phyloP scores from a whole-genome alignment of 2,329 filamentous ascomycete genomes.

The Diaporthe ilicicola region DNA sequence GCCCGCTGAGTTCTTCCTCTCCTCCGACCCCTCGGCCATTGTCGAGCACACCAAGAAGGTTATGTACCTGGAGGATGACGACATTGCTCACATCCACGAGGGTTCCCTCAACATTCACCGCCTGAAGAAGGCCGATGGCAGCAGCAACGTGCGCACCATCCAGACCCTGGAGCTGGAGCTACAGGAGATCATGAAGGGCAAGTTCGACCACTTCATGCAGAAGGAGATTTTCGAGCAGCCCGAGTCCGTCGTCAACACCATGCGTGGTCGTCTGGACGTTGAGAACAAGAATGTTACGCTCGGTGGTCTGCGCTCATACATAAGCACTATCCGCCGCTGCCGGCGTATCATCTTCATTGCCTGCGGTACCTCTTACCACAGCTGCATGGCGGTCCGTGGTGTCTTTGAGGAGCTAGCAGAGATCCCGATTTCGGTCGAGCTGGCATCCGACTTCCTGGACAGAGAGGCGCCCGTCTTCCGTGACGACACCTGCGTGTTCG shows the following conservation, averaged over 20 bases:
- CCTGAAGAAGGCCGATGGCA: conserved; percentile 94
- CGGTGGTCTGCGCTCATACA: conserved; percentile 95
- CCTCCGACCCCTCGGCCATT: conserved; percentile 96
- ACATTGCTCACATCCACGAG: conserved; percentile 99
- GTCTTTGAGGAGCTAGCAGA: conserved; percentile 98
- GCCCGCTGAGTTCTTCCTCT: conserved; percentile 99
- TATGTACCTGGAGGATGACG: conserved; percentile 98
- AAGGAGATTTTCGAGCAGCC: conserved; percentile 99
- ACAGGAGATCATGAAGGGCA: conserved; percentile 99
- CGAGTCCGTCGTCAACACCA: conserved; percentile 98
- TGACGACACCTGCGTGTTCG: conserved; percentile 98
- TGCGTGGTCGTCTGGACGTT: conserved; percentile 96
- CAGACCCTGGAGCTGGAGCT: conserved; percentile 99
- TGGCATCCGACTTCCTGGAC: conserved; percentile 98
- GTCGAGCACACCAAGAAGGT: conserved; percentile 99
- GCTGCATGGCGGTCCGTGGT: conserved; percentile 98
- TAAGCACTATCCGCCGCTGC: conserved; percentile 95
- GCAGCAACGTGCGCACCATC: conserved; percentile 96
- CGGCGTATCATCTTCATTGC: conserved; percentile 98
- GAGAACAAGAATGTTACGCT: conserved; percentile 95
- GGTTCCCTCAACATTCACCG: conserved; percentile 99
- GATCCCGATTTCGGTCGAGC: conserved; percentile 95
- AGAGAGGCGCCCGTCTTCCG: conserved; percentile 97
- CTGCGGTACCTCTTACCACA: conserved; percentile 98
- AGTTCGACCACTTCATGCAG: conserved; percentile 99